Base-by-base conservation (phyloP, 306 rosid genomes). In the Casuarina equisetifolia region DNA sequence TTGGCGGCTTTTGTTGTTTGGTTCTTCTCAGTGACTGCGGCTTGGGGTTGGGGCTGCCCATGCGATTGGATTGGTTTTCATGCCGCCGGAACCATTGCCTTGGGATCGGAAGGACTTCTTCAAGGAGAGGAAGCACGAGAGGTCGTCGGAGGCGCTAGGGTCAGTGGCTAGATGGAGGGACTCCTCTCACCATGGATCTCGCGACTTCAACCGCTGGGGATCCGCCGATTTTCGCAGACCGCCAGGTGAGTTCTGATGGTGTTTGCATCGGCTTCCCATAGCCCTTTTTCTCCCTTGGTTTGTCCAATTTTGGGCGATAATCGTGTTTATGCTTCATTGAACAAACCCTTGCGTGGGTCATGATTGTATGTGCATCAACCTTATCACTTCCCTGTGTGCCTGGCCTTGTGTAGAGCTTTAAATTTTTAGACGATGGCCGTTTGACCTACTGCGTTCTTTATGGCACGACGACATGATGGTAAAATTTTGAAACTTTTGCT, bases 21-120 rank as follows among this genome's bases (percentile, higher is more conserved):
- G 2, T 46, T 74, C 1, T 16, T 5, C 15, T 13, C 13, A 10
- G 82, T 73, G 74, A 43, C 62, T 79, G n/a, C 72, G 81, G 86
- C 73, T 88, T 19, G 71, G 71, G 61, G 44, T 77, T 62, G 86
- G 74, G 85, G 89, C 80, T 76, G 93, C 94, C 92, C 89, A 91
- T 93, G 96, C 96, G 80, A 82, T 91, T 90, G 78, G 88, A 86
- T 81, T 86, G 88, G 64, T 85, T 84, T 96, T 90, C 90, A 96
- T 96, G 99, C 99, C 99, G 98, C 98, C 96, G 9, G 99, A 96
- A 86, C 94, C 98, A 71, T 77, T 96, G 79, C 94, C 97, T 79
- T 93, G 94, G 92, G 98, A 96, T 85, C 97, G 99, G 83, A 96
- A 96, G 92, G 97, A 95, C 82, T 88, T 87, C 83, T 88, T 91